A percentile compares a stretch with the other conserved stretches of the same genome.
These are phyloP conservation scores for Trypanosoma melophagium DNA, from an alignment of 208 protist species.

Conservation along the genomic window DNA sequence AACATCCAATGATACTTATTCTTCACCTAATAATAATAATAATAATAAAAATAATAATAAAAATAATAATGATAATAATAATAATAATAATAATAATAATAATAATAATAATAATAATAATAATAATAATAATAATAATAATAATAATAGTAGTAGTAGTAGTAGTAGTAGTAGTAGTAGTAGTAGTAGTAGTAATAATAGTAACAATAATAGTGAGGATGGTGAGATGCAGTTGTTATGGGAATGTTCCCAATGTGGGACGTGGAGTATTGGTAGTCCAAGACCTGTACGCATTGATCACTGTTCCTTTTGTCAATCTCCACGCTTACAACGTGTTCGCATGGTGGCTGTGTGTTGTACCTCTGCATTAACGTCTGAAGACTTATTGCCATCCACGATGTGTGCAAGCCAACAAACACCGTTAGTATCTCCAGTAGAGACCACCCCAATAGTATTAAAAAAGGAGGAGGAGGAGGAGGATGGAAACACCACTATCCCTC, in stretches of 20 bases:
- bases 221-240: constrained; percentile 49
- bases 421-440: constrained; percentile 12
- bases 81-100: neutral
- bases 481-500: neutral
- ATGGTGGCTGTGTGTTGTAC: constrained; percentile 40
- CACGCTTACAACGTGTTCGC: constrained; percentile 47
- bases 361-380: constrained; percentile 19
- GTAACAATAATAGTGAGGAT: neutral
- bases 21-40: neutral
- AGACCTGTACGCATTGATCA: constrained; percentile 29
- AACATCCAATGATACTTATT: neutral
- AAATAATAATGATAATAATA: neutral
- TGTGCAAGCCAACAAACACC: constrained; percentile 15
- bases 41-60: constrained; percentile 4
- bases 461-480: neutral
- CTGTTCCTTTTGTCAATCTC: constrained; percentile 51
- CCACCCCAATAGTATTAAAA: neutral
- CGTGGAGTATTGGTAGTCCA: constrained; percentile 48
- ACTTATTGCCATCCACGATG: constrained; percentile 8
- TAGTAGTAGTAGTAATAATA: neutral
- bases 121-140: constrained; percentile 1
- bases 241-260: constrained; percentile 86
- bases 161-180: neutral
- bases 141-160: too few species aligned
- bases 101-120: neutral